Percentiles rank a stretch among this genome's conserved stretches.
phyloP scores from a whole-genome alignment of 768 basidiomycete genomes.

The Psilocybe sp. region DNA sequence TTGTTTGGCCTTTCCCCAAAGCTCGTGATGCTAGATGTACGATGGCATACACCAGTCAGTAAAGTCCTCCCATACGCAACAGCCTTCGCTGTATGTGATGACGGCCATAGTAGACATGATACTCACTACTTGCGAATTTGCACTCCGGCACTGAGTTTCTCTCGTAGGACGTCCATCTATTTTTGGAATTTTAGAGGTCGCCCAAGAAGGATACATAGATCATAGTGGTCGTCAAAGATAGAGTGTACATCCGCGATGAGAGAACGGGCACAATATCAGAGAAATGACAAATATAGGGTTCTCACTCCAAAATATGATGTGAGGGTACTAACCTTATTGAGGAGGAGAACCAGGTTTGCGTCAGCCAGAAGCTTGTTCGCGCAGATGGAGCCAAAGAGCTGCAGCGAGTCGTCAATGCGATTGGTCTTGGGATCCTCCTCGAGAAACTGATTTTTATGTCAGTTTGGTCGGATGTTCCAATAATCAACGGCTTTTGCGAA shows the following conservation, averaged over 20 bases:
- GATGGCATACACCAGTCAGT: neutral
- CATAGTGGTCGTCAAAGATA: neutral
- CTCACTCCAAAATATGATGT: slow-evolving; percentile 1
- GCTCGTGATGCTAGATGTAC: slow-evolving; percentile 60
- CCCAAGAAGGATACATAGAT: neutral
- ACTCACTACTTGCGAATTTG: slow-evolving; percentile 77
- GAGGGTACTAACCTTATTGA: slow-evolving; percentile 64
- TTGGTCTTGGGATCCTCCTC: slow-evolving; percentile 81
- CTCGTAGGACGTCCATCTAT: slow-evolving; percentile 69
- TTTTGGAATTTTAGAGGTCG: neutral
- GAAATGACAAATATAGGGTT: neutral
- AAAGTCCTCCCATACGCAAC: too few species aligned
- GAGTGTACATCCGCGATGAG: neutral
- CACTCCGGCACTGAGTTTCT: slow-evolving; percentile 67
- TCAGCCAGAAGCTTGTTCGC: slow-evolving; percentile 71
- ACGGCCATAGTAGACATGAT: slow-evolving; percentile 1
- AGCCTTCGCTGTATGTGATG: too few species aligned
- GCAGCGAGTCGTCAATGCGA: slow-evolving; percentile 78
- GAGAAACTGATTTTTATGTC: slow-evolving; percentile 50
- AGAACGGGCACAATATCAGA: neutral
- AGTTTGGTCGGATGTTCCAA: neutral
- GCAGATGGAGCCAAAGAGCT: slow-evolving; percentile 74
- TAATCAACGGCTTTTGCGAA: neutral
- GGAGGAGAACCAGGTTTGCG: slow-evolving; percentile 69
- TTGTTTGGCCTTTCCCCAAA: slow-evolving; percentile 72